phyloP scores from a whole-genome alignment of 306 rosid species.

The Gleditsia sinensis region DNA sequence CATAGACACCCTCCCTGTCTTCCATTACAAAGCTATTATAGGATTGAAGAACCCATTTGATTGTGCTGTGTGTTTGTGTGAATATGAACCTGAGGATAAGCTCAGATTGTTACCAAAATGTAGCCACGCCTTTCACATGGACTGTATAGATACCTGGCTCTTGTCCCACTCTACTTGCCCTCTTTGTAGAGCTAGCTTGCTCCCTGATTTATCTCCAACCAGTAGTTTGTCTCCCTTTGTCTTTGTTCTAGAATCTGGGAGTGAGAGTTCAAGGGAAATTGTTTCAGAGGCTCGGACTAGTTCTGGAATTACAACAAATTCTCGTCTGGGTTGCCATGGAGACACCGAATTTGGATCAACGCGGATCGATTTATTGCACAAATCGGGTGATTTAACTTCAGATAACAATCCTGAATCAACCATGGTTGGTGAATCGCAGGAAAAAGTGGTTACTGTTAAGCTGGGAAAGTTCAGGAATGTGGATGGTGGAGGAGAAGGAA shows the following conservation, averaged over 20 bases:
- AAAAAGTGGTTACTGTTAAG: constrained; percentile 73
- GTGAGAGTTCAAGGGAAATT: constrained; percentile 79
- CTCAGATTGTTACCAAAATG: constrained; percentile 92
- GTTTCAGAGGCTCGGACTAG: constrained; percentile 59
- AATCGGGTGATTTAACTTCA: constrained; percentile 47
- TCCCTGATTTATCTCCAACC: constrained; percentile 62
- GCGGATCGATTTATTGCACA: constrained; percentile 30
- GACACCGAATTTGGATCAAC: constrained; percentile 51
- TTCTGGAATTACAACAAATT: constrained; percentile 49
- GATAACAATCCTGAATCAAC: constrained; percentile 35
- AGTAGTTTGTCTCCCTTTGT: constrained; percentile 60
- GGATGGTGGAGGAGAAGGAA: constrained; percentile 51
- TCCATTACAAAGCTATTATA: constrained; percentile 76
- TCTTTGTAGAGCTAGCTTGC: constrained; percentile 75
- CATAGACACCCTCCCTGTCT: constrained; percentile 86
- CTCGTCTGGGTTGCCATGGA: constrained; percentile 35
- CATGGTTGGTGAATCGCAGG: constrained; percentile 36
- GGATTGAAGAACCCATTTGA: constrained; percentile 90
- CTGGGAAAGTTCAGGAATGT: constrained; percentile 85
- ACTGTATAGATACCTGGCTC: constrained; percentile 95
- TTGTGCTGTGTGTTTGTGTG: constrained; percentile 94
- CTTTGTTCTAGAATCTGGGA: constrained; percentile 87
- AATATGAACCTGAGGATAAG: constrained; percentile 79
- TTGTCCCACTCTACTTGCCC: constrained; percentile 97
- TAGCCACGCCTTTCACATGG: constrained; percentile 93